Conservation (phyloP, 140 eudicot species). For the Flaveria floridana region DNA sequence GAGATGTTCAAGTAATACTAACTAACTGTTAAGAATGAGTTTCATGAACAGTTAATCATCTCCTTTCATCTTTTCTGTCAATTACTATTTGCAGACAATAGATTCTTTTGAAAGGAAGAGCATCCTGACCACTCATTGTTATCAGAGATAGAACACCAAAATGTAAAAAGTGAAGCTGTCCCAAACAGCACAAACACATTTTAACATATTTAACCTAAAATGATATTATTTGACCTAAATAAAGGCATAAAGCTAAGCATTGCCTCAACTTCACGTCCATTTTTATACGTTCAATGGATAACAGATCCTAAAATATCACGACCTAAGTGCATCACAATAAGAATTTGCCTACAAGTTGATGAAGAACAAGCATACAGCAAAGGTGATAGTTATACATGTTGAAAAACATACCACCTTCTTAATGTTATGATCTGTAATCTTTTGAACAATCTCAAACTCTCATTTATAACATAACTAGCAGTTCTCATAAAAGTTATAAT, state of each 20-base stretch:
- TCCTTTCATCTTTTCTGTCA: background rate
- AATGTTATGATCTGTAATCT: too few species aligned
- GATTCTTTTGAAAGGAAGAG: background rate
- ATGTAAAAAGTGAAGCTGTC: background rate
- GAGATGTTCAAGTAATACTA: background rate
- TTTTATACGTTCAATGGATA: background rate
- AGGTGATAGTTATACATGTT: background rate
- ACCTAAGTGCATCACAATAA: constrained; percentile 3
- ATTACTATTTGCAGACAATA: background rate
- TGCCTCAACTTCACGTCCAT: background rate
- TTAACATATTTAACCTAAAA: background rate
- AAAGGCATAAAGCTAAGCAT: background rate
- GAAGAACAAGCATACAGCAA: background rate
- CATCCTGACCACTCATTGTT: background rate
- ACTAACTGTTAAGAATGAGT: background rate
- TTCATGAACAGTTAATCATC: background rate
- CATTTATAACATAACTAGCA: background rate
- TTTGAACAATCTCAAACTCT: too few species aligned
- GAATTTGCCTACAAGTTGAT: background rate
- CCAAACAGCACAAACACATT: background rate
- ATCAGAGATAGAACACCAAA: constrained; percentile 1
- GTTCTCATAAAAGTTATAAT: background rate
- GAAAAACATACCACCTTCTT: background rate
- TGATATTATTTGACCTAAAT: background rate
- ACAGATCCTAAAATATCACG: background rate